Evolutionary conservation across 2,329 filamentous ascomycete genomes (phyloP), one percentile per base, ranked within the genome.

Genomic region (Neophaeococcomyces mojaviensis): DNA sequence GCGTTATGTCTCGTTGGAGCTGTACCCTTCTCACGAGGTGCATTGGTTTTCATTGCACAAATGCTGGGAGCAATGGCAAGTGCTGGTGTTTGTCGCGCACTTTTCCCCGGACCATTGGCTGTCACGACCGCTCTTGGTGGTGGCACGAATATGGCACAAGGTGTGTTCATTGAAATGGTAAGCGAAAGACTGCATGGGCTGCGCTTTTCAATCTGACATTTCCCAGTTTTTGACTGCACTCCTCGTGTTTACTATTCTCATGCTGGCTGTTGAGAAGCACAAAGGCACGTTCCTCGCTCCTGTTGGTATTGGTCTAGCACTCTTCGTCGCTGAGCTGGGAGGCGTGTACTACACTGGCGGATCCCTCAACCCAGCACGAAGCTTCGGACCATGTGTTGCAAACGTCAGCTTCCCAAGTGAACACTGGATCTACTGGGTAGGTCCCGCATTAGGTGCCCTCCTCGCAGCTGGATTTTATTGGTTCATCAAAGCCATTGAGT

Each of bases 221-320:
- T 5, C 10, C 24, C 24, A 28, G 41, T 80, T 84, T 55, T 68
- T 83, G 31, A 84, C 81, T 0, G 68, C 77, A 0, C 72, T 82
- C 58, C 68, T 85, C 8, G 73, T 83, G 6, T 68, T 84, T 44
- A 75, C 79, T 2, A 77, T 84, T 24, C 77, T 81, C 61, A 82
- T 86, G 76, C 70, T 86, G 36, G 82, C 82, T 0, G 77, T 79
- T 3, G 82, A 86, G 60, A 87, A 88, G 65, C 82, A 87, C 61
- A 79, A 81, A 36, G 78, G 78, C 2, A 88, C 84, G 0, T 86
- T 74, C 58, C 65, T 87, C 1, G 84, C 84, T 0, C 84, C 84
- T 0, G 66, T 88, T 3, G 82, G 81, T 10, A 86, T 88, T 54
- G 85, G 85, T 1, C 64, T 86, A 2, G 71, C 82, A 0, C 72